Conservation (phyloP, 2,329 filamentous ascomycete species). For the Talaromyces sp. region DNA sequence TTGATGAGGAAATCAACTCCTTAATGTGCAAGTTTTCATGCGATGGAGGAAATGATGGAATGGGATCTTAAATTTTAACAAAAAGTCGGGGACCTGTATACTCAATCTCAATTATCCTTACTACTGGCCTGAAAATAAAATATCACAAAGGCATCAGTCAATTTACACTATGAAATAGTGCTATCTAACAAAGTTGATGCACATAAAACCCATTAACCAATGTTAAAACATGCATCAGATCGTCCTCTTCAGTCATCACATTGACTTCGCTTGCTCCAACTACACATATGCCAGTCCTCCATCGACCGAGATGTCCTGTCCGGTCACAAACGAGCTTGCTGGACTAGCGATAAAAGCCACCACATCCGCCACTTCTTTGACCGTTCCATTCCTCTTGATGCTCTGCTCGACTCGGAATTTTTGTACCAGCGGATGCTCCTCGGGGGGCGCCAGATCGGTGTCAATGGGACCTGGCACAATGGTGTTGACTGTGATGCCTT, state of each 20-base stretch:
- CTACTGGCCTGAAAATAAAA: neutral
- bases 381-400: conserved; percentile 6
- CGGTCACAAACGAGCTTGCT: neutral
- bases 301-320: neutral
- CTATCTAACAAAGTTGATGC: neutral
- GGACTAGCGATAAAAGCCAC: conserved; percentile 1
- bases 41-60: neutral
- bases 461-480: conserved; percentile 3
- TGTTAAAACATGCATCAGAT: neutral
- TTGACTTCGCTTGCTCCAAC: neutral
- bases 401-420: neutral
- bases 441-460: neutral
- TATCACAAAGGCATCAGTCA: neutral
- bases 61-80: neutral
- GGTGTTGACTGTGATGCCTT: conserved; percentile 1
- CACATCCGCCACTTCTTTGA: conserved; percentile 1
- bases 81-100: neutral
- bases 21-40: neutral
- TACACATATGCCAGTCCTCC: conserved; percentile 13
- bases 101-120: neutral
- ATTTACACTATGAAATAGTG: neutral
- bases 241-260: neutral
- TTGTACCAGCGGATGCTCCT: neutral
- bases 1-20: neutral
- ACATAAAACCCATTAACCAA: neutral